Evolutionary conservation across 495 filamentous ascomycete genomes (phyloP), one percentile per base, ranked within the genome.

Genomic region (Endocarpon pusillum): DNA sequence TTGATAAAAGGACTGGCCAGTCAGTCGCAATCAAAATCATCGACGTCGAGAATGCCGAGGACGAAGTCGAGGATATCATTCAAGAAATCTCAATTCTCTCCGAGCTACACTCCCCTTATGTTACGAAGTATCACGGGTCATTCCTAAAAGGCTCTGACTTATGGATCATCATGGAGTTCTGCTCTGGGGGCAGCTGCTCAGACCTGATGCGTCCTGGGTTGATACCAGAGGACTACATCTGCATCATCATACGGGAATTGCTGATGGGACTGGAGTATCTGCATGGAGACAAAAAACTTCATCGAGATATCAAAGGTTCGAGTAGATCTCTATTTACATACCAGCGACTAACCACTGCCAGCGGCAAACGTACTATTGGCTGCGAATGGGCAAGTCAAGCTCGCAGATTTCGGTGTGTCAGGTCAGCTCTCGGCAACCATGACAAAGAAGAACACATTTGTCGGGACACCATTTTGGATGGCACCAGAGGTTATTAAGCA

Each of bases 391-490:
- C 84, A 94, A 54, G 89, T 97, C 36, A 97, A 97, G 53, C 61
- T 97, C 37, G 89, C 89, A 6, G 89, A 97, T 55, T 97, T 97
- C 57, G 89, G 89, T 28, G 89, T 97, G 11, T 93, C 87, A 16
- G 85, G 87, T 10, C 89, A 97, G 48, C 64, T 97, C n/a, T 86
- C 87, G 16, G 83, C 84, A 1, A 94, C 89, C n/a, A 96, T 94
- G 81, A 94, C 91, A 17, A 93, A 94, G 59, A 94, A 94, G 55
- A 97, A 96, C 48, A 97, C 89, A 0, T 97, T 97, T 50, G 89
- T 97, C 16, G 89, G 89, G 10, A 96, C 89, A 2, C 89, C 89
- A 1, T 97, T 94, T 56, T 97, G 89, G 89, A 97, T 97, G 89
- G 89, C 89, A 3, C 89, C 89, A 6, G 89, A 97, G 53, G 89